A percentile compares a stretch with the other conserved stretches of the same genome.
phyloP scores from a whole-genome alignment of 495 filamentous ascomycete genomes.

The Sporormia fimetaria region DNA sequence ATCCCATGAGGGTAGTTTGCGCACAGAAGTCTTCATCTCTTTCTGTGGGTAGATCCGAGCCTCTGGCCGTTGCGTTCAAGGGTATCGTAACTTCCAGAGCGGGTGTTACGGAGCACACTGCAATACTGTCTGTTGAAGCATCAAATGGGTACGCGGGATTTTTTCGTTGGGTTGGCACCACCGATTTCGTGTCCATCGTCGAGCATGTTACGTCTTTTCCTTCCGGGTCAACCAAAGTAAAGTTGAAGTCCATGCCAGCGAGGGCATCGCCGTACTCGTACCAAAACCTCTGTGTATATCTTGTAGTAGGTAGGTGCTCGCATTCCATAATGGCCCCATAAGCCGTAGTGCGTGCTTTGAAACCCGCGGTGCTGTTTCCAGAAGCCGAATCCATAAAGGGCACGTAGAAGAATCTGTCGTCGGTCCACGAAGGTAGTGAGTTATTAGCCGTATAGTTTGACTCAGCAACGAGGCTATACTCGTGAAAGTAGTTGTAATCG shows the following conservation, averaged over 20 bases:
- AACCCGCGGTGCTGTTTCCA: neutral
- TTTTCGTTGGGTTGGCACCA: no score
- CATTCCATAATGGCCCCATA: constrained; percentile 14
- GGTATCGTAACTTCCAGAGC: neutral
- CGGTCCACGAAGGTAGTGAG: constrained; percentile 33
- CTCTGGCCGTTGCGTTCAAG: neutral
- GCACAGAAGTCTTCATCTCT: constrained; percentile 3
- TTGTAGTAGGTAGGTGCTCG: no score
- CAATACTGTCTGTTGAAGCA: neutral
- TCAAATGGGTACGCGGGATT: no score
- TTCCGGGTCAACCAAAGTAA: no score
- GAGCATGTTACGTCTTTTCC: no score
- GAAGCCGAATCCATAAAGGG: constrained; percentile 24
- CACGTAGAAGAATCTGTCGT: constrained; percentile 27
- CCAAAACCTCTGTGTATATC: no score
- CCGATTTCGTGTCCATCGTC: no score
- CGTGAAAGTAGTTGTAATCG: no score
- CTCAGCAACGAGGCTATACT: constrained; percentile 27
- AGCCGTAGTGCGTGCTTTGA: constrained; percentile 4
- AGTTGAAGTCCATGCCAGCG: no score
- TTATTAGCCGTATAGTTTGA: constrained; percentile 30
- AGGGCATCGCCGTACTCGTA: no score
- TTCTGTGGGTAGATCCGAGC: neutral
- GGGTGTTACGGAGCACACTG: constrained; percentile 22
- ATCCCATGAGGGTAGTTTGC: constrained; percentile 1